Conservation (phyloP, 305 asterid genomes). For the Solanum hybrid region DNA sequence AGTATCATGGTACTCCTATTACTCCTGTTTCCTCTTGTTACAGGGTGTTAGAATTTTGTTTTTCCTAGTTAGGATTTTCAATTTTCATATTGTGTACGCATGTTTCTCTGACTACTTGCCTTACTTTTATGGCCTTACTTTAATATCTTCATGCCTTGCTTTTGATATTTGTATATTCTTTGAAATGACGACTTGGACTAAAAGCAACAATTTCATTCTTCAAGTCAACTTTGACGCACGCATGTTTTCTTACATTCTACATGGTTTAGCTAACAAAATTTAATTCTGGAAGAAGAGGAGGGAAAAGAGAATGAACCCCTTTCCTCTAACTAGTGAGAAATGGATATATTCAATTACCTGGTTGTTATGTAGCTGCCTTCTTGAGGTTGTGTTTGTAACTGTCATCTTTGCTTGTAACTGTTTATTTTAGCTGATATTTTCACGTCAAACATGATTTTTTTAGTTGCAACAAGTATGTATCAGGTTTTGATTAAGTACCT, state of each 20-base stretch:
- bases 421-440: not conserved
- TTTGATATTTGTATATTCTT: not conserved
- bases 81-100: not conserved
- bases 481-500: not conserved
- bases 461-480: not conserved
- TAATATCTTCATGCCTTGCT: not conserved
- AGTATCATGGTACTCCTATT: not conserved
- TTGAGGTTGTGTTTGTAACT: not conserved
- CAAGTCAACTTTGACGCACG: not conserved
- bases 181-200: not conserved
- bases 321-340: not conserved
- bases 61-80: not conserved
- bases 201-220: not conserved
- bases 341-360: not conserved
- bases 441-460: not conserved
- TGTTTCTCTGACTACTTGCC: not conserved
- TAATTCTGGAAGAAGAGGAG: not conserved
- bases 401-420: not conserved
- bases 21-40: not conserved
- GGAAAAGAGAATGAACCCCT: not conserved
- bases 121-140: not conserved
- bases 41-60: not conserved
- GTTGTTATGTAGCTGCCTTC: not conserved
- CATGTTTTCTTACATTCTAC: not conserved
- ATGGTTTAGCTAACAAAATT: not conserved